Evolutionary conservation across 768 basidiomycete species (phyloP).

Genomic region (Tephrocybe sp.): DNA sequence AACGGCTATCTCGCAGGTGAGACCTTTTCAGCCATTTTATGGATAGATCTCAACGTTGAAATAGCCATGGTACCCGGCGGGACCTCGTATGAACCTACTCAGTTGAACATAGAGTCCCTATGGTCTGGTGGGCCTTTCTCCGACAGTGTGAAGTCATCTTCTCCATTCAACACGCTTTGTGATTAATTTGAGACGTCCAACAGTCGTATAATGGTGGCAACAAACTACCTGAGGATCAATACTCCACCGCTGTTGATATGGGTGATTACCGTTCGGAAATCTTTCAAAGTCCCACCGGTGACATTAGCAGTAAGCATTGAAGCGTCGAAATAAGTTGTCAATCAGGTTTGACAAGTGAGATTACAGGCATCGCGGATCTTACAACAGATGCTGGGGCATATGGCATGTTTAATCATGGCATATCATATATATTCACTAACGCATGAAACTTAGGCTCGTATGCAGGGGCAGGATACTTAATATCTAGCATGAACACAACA

Average conservation of each 20-base stretch:
- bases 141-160: constrained; percentile 46
- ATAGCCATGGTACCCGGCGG: constrained; percentile 68
- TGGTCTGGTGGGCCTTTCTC: constrained; percentile 76
- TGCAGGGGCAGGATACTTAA: constrained; percentile 58
- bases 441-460: constrained; percentile 54
- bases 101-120: constrained; percentile 73
- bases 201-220: constrained; percentile 75
- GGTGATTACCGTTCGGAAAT: constrained; percentile 51
- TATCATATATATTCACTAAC: neutral
- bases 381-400: constrained; percentile 56
- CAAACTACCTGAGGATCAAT: constrained; percentile 41
- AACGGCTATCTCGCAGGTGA: constrained; percentile 70
- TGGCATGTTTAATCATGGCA: constrained; percentile 36
- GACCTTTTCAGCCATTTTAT: constrained; percentile 3
- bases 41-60: neutral
- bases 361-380: constrained; percentile 51
- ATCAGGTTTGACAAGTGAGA: neutral
- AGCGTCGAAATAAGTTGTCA: neutral
- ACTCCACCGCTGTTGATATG: constrained; percentile 46
- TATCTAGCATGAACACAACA: constrained; percentile 44
- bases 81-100: constrained; percentile 53
- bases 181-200: neutral
- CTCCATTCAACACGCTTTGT: neutral
- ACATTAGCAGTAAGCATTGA: constrained; percentile 46
- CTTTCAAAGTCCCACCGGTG: constrained; percentile 56